Evolutionary conservation across 2,329 filamentous ascomycete genomes (phyloP).

Genomic region (Neospermospora avenae): DNA sequence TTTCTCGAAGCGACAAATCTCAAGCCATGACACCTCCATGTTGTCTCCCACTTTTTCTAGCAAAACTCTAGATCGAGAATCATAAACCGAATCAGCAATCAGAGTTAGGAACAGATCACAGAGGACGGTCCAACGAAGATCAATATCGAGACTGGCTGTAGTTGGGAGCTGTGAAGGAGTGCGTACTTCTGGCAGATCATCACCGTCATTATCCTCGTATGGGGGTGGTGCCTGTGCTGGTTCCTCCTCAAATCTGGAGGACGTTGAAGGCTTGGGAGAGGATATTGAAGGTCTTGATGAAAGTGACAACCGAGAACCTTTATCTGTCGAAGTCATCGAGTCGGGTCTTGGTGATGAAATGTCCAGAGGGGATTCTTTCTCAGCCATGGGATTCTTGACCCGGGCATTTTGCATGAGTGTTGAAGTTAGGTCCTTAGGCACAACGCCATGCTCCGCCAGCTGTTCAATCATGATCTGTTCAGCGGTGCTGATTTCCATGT

Average conservation of each 20-base stretch:
- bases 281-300: conserved; percentile 33
- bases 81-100: conserved; percentile 95
- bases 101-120: conserved; percentile 93
- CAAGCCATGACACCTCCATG: conserved; percentile 81
- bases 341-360: conserved; percentile 26
- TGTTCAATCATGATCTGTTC: conserved; percentile 99
- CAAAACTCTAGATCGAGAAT: conserved; percentile 79
- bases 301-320: conserved; percentile 37
- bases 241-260: conserved; percentile 41
- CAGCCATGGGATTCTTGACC: conserved; percentile 87
- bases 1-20: conserved; percentile 96
- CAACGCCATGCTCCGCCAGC: conserved; percentile 85
- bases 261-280: conserved; percentile 20
- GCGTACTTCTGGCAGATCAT: conserved; percentile 74
- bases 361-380: conserved; percentile 36
- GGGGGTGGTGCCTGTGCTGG: conserved; percentile 52
- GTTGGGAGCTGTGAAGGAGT: conserved; percentile 79
- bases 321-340: conserved; percentile 24
- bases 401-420: conserved; percentile 87
- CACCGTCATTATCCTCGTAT: conserved; percentile 60
- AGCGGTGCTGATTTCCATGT: conserved; percentile 91
- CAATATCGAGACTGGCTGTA: conserved; percentile 86
- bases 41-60: conserved; percentile 79
- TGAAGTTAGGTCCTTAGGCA: conserved; percentile 78
- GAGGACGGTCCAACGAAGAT: conserved; percentile 93